Percentiles rank a stretch among this genome's conserved stretches.
These are phyloP conservation scores for Pseudofabraea citricarpa DNA, from an alignment of 2,329 filamentous ascomycete species.

Conservation along the genomic window DNA sequence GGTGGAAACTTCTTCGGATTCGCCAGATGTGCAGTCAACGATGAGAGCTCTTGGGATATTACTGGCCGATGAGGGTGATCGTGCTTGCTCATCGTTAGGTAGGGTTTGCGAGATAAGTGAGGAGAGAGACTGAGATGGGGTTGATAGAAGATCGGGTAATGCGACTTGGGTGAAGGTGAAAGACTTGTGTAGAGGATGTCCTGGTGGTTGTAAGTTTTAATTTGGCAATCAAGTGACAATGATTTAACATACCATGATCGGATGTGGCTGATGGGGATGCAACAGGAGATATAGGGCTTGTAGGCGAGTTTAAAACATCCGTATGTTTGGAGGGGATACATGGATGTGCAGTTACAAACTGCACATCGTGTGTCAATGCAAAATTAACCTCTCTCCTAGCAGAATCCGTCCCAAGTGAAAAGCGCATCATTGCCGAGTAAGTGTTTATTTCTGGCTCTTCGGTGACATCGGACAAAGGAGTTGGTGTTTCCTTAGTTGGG, in stretches of 20 bases:
- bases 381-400: slow-evolving; percentile 21
- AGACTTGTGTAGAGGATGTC: slow-evolving; percentile 59
- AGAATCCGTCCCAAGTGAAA: slow-evolving; percentile 15
- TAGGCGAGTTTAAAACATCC: slow-evolving; percentile 53
- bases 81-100: slow-evolving; percentile 4
- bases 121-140: slow-evolving; percentile 13
- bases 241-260: not conserved
- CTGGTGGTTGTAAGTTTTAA: slow-evolving; percentile 28
- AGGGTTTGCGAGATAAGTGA: slow-evolving; percentile 24
- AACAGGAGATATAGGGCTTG: slow-evolving; percentile 54
- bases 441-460: slow-evolving; percentile 17
- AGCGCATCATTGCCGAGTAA: slow-evolving; percentile 27
- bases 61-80: slow-evolving; percentile 26
- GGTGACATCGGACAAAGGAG: slow-evolving; percentile 11
- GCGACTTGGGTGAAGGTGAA: slow-evolving; percentile 57
- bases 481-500: slow-evolving; percentile 27
- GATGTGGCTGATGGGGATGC: slow-evolving; percentile 32
- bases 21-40: slow-evolving; percentile 50
- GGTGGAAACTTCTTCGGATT: not conserved
- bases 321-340: slow-evolving; percentile 55
- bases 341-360: slow-evolving; percentile 62
- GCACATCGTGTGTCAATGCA: slow-evolving; percentile 52
- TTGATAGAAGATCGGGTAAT: slow-evolving; percentile 47
- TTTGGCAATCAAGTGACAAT: not conserved
- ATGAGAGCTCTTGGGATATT: slow-evolving; percentile 44